These are phyloP conservation scores for Hyphodiscus sp. DNA, from an alignment of 2,329 filamentous ascomycete genomes.

Conservation along the genomic window DNA sequence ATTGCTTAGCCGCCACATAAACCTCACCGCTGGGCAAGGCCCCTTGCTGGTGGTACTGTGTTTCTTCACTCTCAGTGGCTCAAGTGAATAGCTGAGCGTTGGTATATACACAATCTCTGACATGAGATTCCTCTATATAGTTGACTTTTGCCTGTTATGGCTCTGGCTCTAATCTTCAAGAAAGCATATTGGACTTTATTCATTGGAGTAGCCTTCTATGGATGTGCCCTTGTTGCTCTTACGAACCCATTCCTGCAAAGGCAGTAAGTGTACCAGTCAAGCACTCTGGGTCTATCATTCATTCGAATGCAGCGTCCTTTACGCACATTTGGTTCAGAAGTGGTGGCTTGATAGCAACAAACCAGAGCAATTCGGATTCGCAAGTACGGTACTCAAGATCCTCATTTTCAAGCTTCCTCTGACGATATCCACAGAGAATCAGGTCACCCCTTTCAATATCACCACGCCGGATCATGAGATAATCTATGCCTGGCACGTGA, in stretches of 20 bases:
- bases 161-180: constrained; percentile 38
- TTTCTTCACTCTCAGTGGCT: neutral
- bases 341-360: constrained; percentile 67
- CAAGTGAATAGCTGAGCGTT: neutral
- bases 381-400: constrained; percentile 47
- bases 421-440: constrained; percentile 53
- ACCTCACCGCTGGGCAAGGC: neutral
- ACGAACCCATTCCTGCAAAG: constrained; percentile 68
- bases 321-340: constrained; percentile 71
- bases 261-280: constrained; percentile 51
- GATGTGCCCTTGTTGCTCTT: constrained; percentile 56
- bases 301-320: constrained; percentile 53
- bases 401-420: neutral
- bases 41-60: neutral
- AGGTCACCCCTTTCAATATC: constrained; percentile 81
- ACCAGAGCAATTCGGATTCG: constrained; percentile 80
- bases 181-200: constrained; percentile 45
- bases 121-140: neutral
- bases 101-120: constrained; percentile 1
- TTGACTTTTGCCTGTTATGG: constrained; percentile 12
- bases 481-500: constrained; percentile 85
- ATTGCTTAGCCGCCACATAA: neutral
- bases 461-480: constrained; percentile 67
- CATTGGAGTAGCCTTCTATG: constrained; percentile 58
- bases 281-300: neutral